phyloP scores from a whole-genome alignment of 768 basidiomycete genomes.

The Collybia sordida region DNA sequence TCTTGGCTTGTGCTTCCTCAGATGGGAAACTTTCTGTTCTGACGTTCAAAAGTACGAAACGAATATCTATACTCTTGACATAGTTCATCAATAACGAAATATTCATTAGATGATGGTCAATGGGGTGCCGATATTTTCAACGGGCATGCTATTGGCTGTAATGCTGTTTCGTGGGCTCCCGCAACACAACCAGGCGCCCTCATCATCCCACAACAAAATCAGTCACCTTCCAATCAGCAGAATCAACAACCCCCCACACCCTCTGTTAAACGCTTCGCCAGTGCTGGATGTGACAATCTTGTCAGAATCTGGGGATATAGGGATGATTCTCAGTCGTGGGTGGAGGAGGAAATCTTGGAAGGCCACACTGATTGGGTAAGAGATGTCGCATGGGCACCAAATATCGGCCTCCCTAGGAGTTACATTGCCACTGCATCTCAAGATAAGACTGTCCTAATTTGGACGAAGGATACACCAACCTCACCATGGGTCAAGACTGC shows the following conservation, averaged over 20 bases:
- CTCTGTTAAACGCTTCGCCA: conserved; percentile 90
- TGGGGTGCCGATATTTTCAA: conserved; percentile 95
- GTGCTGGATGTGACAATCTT: conserved; percentile 94
- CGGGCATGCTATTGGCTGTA: conserved; percentile 94
- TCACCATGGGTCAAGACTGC: conserved; percentile 79
- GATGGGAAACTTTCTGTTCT: conserved; percentile 97
- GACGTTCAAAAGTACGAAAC: conserved; percentile 84
- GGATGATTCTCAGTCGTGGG: conserved; percentile 86
- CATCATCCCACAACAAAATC: conserved; percentile 62
- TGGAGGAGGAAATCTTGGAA: conserved; percentile 85
- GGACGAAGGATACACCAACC: conserved; percentile 81
- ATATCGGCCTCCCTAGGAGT: conserved; percentile 89
- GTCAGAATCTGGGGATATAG: conserved; percentile 93
- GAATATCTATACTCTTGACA: conserved; percentile 7
- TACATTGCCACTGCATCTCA: conserved; percentile 97
- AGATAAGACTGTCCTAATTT: conserved; percentile 88
- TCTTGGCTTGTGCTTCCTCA: conserved; percentile 94
- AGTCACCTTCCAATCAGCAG: conserved; percentile 46
- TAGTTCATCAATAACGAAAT: conserved; percentile 1
- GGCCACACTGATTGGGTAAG: conserved; percentile 98
- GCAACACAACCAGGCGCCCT: conserved; percentile 85
- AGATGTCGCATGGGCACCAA: conserved; percentile 99
- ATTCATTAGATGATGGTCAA: conserved; percentile 81
- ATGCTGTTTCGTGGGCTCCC: conserved; percentile 97
- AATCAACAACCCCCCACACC: conserved; percentile 36